These are phyloP conservation scores for Tillandsia leiboldiana DNA, from an alignment of 176 grass and related monocot species.

Conservation along the genomic window DNA sequence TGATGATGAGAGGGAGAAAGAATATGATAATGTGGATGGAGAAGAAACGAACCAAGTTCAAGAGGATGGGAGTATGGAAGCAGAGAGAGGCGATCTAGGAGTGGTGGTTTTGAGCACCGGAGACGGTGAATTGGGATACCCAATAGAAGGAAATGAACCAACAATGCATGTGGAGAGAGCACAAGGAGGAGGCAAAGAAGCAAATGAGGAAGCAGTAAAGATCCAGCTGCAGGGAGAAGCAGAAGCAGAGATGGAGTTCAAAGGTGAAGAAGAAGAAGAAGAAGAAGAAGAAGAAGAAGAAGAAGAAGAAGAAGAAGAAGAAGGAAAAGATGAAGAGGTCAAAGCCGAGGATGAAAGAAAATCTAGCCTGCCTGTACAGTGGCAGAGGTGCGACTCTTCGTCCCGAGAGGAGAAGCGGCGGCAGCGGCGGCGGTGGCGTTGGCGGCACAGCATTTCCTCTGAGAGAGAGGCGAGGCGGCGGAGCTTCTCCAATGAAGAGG, in stretches of 20 bases:
- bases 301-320: neutral
- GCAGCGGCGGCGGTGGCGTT: constrained; percentile 32
- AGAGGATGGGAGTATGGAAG: constrained; percentile 8
- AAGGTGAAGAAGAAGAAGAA: neutral
- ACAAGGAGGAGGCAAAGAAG: constrained; percentile 4
- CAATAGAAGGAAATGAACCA: constrained; percentile 1
- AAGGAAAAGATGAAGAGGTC: constrained; percentile 24
- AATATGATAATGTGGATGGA: constrained; percentile 10
- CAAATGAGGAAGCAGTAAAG: constrained; percentile 2
- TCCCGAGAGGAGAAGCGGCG: constrained; percentile 11
- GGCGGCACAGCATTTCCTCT: constrained; percentile 76
- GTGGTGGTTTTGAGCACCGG: neutral
- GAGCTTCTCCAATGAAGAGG: constrained; percentile 60
- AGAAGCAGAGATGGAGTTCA: neutral
- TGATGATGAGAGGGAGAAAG: neutral
- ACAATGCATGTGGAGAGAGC: constrained; percentile 3
- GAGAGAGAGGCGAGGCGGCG: constrained; percentile 48
- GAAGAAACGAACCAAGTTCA: constrained; percentile 17
- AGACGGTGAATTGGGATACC: constrained; percentile 2
- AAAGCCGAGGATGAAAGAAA: constrained; percentile 55
- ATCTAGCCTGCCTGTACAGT: constrained; percentile 16
- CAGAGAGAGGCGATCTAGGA: constrained; percentile 25
- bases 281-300: constrained; percentile 36
- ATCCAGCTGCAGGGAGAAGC: neutral
- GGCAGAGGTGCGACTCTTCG: neutral